Base-by-base conservation (phyloP, 2,329 filamentous ascomycete species). In the Tothia fuscella region DNA sequence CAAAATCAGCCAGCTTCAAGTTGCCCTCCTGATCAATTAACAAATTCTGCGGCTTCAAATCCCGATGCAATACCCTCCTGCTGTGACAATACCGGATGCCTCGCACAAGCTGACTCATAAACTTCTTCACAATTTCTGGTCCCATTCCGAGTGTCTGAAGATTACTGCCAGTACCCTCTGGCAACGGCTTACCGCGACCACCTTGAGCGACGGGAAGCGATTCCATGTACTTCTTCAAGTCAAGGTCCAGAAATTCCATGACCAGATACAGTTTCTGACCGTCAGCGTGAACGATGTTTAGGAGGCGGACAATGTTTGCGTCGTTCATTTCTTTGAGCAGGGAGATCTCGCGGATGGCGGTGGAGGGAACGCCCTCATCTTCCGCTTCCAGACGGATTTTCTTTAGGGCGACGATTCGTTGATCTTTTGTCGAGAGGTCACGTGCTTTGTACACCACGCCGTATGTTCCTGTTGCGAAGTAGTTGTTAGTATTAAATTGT, bases 141-240 rank as follows among this genome's bases (percentile, higher is more conserved):
- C 81, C 82, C 44, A 94, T 68, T 4, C 83, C 83, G 52, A 91
- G 67, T 46, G 74, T 70, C 56, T 74, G 69, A 42, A 84, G 64
- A 42, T 74, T 71, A 38, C 74, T 59, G 17, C 73, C 75, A 34
- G 80, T 75, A 37, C 83, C 84, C 51, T 89, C 83, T 6, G 87
- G 87, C 38, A 94, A 68, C 31, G 85, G 74, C 66, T 88, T 91
- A 54, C 85, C 86, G 46, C 86, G 78, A 30, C 86, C 86, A 51
- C 86, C 86, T 55, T 93, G 83, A 55, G 72, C 80, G 45, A 89
- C 78, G 3, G 86, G 86, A 32, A 93, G 72, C 5, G 86, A 76
- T 62, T 94, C 87, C 86, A 94, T 94, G 64, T 93, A 94, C 63
- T 93, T 93, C 69, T 94, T 94, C 52, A 94, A 69, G 55, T 94